A percentile compares a stretch with the other conserved stretches of the same genome.
phyloP scores from a whole-genome alignment of 2,329 filamentous ascomycete species.

The Didymella pomorum region DNA sequence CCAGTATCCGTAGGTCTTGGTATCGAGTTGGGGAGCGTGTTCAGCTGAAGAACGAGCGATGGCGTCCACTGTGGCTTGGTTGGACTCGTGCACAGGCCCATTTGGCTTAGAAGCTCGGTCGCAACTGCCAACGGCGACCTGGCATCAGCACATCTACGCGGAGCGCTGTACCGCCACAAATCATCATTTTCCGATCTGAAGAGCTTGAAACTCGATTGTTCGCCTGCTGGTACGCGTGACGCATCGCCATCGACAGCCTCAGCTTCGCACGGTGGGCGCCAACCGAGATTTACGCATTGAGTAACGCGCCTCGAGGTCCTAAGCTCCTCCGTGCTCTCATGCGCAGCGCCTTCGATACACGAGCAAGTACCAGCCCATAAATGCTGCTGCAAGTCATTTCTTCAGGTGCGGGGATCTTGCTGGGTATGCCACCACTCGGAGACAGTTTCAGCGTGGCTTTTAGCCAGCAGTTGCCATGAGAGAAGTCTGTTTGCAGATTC shows the following conservation, averaged over 20 bases:
- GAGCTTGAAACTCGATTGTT: constrained; percentile 7
- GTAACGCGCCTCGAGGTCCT: constrained; percentile 12
- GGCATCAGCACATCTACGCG: constrained; percentile 20
- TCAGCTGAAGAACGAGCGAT: constrained; percentile 46
- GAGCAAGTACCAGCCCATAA: not conserved
- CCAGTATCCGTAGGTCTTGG: constrained; percentile 35
- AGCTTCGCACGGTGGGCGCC: constrained; percentile 21
- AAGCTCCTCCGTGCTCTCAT: not conserved
- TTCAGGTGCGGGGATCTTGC: not conserved
- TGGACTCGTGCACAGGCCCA: constrained; percentile 6
- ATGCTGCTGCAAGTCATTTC: constrained; percentile 1
- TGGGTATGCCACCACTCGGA: not conserved
- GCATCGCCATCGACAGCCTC: constrained; percentile 10
- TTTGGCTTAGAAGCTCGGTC: constrained; percentile 24
- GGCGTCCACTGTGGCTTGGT: constrained; percentile 44
- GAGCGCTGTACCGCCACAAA: constrained; percentile 19
- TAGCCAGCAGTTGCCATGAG: not conserved
- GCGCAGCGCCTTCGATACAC: not conserved
- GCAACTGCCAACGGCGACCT: constrained; percentile 24
- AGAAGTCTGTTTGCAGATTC: constrained; percentile 5
- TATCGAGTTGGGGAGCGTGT: constrained; percentile 25
- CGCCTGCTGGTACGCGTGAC: constrained; percentile 13
- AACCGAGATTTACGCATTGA: constrained; percentile 28
- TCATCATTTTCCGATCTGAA: constrained; percentile 14
- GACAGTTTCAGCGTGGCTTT: not conserved